phyloP scores from a whole-genome alignment of 2,329 filamentous ascomycete species.

The Cladophialophora exuberans region DNA sequence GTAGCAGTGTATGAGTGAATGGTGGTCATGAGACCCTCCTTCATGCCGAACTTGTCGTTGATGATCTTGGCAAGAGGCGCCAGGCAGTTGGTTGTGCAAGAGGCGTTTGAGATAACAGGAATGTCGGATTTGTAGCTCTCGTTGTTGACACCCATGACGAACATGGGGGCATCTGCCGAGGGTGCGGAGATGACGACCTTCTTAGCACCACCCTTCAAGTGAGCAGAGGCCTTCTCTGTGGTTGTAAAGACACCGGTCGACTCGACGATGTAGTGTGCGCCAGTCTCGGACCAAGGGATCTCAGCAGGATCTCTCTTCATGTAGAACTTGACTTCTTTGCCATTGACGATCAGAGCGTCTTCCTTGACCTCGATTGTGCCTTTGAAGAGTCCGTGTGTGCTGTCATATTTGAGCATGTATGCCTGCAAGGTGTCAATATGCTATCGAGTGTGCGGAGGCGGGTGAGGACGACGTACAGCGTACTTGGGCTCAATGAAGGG shows the following conservation, averaged over 20 bases:
- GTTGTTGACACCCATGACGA: slow-evolving; percentile 99
- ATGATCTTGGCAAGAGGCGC: slow-evolving; percentile 99
- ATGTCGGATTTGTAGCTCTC: slow-evolving; percentile 87
- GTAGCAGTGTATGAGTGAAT: slow-evolving; percentile 99
- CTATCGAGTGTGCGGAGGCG: background rate
- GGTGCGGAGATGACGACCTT: slow-evolving; percentile 76
- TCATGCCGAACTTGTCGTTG: slow-evolving; percentile 95
- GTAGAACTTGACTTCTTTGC: slow-evolving; percentile 96
- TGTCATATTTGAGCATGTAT: slow-evolving; percentile 99
- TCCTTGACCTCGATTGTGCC: slow-evolving; percentile 77
- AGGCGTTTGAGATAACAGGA: slow-evolving; percentile 97
- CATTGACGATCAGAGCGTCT: slow-evolving; percentile 81
- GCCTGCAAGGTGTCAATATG: slow-evolving; percentile 58
- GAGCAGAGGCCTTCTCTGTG: slow-evolving; percentile 89
- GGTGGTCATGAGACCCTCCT: slow-evolving; percentile 99
- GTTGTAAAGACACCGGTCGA: slow-evolving; percentile 99
- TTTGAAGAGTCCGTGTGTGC: slow-evolving; percentile 95
- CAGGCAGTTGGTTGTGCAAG: slow-evolving; percentile 99
- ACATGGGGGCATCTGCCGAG: slow-evolving; percentile 89
- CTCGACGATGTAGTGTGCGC: slow-evolving; percentile 93
- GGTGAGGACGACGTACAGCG: slow-evolving; percentile 70
- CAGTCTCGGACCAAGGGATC: slow-evolving; percentile 89
- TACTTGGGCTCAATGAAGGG: slow-evolving; percentile 98
- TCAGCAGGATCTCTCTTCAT: slow-evolving; percentile 82
- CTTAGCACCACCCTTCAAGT: slow-evolving; percentile 97